Conservation (phyloP, 2,329 filamentous ascomycete species). For the Ceratocystis eucalypticola region DNA sequence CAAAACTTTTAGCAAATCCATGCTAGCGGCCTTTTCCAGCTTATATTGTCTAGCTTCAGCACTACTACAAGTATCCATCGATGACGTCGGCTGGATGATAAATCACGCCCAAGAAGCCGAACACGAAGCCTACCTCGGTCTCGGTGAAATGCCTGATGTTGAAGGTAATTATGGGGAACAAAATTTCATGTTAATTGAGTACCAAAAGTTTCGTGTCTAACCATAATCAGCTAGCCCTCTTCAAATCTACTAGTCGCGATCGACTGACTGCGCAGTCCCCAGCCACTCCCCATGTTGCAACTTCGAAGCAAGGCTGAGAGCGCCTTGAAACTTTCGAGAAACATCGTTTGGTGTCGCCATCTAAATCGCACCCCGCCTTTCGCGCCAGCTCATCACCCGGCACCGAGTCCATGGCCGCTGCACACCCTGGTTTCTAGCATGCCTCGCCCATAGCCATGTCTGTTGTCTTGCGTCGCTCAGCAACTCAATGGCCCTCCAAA, state of each 20-base stretch:
- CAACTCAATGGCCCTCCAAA: conserved; percentile 16
- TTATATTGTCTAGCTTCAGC: neutral
- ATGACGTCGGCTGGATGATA: neutral
- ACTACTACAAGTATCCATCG: neutral
- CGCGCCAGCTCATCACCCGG: conserved; percentile 15
- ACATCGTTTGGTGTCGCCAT: neutral
- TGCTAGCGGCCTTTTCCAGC: neutral
- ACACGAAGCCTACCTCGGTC: neutral
- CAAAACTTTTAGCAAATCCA: neutral
- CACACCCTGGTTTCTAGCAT: conserved; percentile 15
- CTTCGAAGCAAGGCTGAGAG: neutral
- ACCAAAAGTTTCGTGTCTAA: too few relatives aligned
- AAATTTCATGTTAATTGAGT: too few relatives aligned
- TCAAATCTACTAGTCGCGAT: too few relatives aligned
- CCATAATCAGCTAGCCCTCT: too few relatives aligned
- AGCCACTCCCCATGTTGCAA: too few relatives aligned
- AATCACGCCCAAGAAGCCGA: neutral
- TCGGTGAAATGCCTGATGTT: neutral
- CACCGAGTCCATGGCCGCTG: conserved; percentile 14
- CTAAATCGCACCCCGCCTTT: neutral
- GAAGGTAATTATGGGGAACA: too few relatives aligned
- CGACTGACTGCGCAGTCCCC: too few relatives aligned
- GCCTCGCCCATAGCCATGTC: conserved; percentile 14
- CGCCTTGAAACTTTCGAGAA: neutral
- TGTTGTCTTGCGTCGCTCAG: conserved; percentile 11